These are phyloP conservation scores for Phytopythium delawarense DNA, from an alignment of 352 stramenopile genomes.

Conservation along the genomic window DNA sequence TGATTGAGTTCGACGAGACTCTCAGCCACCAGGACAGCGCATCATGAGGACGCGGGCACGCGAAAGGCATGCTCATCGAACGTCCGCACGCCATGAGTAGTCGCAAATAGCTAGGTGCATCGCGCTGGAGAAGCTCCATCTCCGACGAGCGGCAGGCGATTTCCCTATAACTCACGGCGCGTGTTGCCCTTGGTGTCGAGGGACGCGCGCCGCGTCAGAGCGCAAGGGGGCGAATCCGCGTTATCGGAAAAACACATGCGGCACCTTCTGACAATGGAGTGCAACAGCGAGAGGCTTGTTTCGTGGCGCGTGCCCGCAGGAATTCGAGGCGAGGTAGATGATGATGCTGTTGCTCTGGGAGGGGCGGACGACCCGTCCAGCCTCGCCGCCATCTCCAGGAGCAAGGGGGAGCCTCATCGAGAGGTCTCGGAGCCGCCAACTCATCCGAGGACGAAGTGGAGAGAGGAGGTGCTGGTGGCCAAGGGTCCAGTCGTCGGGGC, in stretches of 20 bases:
- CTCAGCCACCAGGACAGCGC: too few relatives aligned
- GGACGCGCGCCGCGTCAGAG: conserved; percentile 1
- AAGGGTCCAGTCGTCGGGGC: background rate
- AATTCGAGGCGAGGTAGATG: too few relatives aligned
- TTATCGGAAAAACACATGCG: background rate
- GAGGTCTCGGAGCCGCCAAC: too few relatives aligned
- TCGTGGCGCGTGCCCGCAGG: background rate
- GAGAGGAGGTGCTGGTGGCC: too few relatives aligned
- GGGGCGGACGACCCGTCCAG: too few relatives aligned
- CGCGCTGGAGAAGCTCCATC: background rate
- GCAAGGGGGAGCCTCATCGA: too few relatives aligned
- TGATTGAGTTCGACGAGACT: too few relatives aligned
- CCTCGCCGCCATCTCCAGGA: too few relatives aligned
- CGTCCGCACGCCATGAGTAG: background rate
- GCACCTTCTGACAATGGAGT: background rate
- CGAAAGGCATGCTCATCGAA: too few relatives aligned
- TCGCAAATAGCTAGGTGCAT: background rate
- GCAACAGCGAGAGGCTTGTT: background rate
- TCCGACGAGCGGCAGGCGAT: background rate
- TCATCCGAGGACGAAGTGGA: too few relatives aligned
- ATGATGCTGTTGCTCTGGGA: too few relatives aligned
- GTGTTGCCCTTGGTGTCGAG: background rate
- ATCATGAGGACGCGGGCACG: too few relatives aligned
- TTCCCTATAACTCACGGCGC: background rate
- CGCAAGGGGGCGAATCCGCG: background rate